These are phyloP conservation scores for Tylopilus intermedius DNA, from an alignment of 768 basidiomycete genomes.

Conservation along the genomic window DNA sequence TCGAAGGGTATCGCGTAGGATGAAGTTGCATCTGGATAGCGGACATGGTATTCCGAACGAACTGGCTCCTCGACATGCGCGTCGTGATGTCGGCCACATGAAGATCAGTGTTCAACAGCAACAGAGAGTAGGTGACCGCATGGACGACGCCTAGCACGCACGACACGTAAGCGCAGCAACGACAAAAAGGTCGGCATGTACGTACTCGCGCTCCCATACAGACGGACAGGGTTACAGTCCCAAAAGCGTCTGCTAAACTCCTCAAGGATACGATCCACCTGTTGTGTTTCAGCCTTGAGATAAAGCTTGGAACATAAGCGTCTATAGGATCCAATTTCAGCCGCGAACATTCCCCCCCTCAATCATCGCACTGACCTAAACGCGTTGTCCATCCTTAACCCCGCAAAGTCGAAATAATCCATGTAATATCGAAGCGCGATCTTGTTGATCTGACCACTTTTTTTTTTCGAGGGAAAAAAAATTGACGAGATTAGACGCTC, in stretches of 20 bases:
- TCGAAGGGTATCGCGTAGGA: constrained; percentile 49
- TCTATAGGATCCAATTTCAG: constrained; percentile 34
- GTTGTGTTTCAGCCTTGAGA: constrained; percentile 94
- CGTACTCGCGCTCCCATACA: constrained; percentile 86
- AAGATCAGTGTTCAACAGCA: constrained; percentile 94
- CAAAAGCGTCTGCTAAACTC: constrained; percentile 88
- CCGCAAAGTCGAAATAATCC: constrained; percentile 82
- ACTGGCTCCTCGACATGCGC: constrained; percentile 90
- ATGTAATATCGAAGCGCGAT: constrained; percentile 76
- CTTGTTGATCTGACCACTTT: constrained; percentile 72
- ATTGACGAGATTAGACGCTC: not conserved
- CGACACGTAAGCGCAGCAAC: constrained; percentile 1
- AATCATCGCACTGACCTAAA: constrained; percentile 58
- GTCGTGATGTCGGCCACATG: constrained; percentile 87
- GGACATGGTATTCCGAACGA: constrained; percentile 85
- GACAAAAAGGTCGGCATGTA: constrained; percentile 3
- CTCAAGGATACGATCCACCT: constrained; percentile 94
- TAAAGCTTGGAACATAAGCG: constrained; percentile 87
- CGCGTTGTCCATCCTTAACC: constrained; percentile 77
- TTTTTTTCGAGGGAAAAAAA: not conserved
- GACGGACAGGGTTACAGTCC: constrained; percentile 76
- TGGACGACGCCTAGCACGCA: constrained; percentile 76
- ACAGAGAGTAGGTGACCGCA: constrained; percentile 85
- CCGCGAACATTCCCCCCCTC: not conserved
- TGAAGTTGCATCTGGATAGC: constrained; percentile 79